Evolutionary conservation across 2,329 filamentous ascomycete genomes (phyloP), one percentile per base, ranked within the genome.

Genomic region (Neopestalotiopsis clavispora): DNA sequence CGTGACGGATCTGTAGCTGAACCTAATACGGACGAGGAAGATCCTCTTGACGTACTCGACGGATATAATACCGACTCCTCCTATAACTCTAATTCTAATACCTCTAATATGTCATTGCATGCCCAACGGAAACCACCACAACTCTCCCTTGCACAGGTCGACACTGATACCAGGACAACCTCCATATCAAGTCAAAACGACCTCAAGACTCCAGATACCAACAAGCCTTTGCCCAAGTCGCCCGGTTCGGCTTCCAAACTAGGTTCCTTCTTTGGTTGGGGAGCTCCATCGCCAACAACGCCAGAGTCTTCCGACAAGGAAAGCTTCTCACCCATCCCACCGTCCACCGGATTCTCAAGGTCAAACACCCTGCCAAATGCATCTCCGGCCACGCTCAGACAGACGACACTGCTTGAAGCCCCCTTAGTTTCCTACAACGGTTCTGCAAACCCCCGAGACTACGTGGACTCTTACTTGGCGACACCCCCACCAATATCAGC

Each of bases 171-270:
- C 74, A 69, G 75, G 73, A 68, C 76, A 61, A 69, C 69, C 60
- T 60, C 72, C 6, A 38, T 67, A 66, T 70, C 72, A 60, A 72
- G 63, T 60, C 69, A 74, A 61, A 74, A 67, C 32, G 71, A 74
- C 70, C 52, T 74, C 66, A 79, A 72, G 72, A 78, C 78, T 73
- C 81, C 82, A 9, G 80, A 85, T 71, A 81, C 85, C 57, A 85
- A 88, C 77, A 89, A 88, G 72, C 85, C 85, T 32, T 75, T 87
- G 4, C 86, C 87, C 12, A 88, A 82, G 71, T 89, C 87, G 6
- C 87, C 87, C 69, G 77, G 78, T 72, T 79, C 86, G 6, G 65
- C 66, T 67, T 78, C 86, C 76, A 78, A 84, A 71, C 81, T 89
- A 71, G 84, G 84, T 66, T 82, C 79, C 38, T 83, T 88, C 73